Conservation (phyloP, 352 stramenopile species). For the Phytophthora citricola region DNA sequence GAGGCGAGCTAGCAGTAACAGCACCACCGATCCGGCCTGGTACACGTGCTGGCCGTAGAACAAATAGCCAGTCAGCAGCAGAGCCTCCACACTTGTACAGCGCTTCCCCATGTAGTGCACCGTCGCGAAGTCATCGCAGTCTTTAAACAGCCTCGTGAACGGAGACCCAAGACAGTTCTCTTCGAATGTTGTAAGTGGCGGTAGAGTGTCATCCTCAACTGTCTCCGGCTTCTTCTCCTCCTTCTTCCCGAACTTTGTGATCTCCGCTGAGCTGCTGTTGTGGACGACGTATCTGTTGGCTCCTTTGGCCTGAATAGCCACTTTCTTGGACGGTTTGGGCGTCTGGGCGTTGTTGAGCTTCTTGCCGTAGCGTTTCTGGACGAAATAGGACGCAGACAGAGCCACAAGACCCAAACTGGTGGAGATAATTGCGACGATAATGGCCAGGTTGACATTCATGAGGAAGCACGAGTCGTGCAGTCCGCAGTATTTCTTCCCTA, state of each 20-base stretch:
- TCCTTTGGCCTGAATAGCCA: too few relatives aligned
- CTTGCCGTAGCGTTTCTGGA: neutral
- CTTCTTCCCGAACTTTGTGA: neutral
- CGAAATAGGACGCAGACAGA: slow-evolving; percentile 19
- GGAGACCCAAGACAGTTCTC: slow-evolving; percentile 25
- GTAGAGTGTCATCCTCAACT: neutral
- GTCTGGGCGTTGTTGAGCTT: too few relatives aligned
- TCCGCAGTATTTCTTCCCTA: slow-evolving; percentile 33
- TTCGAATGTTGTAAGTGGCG: slow-evolving; percentile 23
- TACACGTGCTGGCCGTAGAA: slow-evolving; percentile 31
- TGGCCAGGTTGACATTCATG: slow-evolving; percentile 27
- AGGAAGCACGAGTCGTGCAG: slow-evolving; percentile 39
- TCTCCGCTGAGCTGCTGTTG: too few relatives aligned
- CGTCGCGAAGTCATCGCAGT: slow-evolving; percentile 31
- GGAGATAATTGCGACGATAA: slow-evolving; percentile 22
- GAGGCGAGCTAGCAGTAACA: slow-evolving; percentile 18
- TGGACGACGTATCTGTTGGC: too few relatives aligned
- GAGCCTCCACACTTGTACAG: slow-evolving; percentile 27
- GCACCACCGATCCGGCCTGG: slow-evolving; percentile 20
- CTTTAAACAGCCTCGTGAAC: slow-evolving; percentile 27
- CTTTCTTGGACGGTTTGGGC: too few relatives aligned
- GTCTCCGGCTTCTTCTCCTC: slow-evolving; percentile 1
- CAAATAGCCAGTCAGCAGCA: slow-evolving; percentile 27
- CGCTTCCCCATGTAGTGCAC: slow-evolving; percentile 24
- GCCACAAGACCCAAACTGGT: slow-evolving; percentile 15